Evolutionary conservation across 1,139 yeast species (phyloP), one percentile per base, ranked within the genome.

Genomic region (Magnusiomyces clavatus): DNA sequence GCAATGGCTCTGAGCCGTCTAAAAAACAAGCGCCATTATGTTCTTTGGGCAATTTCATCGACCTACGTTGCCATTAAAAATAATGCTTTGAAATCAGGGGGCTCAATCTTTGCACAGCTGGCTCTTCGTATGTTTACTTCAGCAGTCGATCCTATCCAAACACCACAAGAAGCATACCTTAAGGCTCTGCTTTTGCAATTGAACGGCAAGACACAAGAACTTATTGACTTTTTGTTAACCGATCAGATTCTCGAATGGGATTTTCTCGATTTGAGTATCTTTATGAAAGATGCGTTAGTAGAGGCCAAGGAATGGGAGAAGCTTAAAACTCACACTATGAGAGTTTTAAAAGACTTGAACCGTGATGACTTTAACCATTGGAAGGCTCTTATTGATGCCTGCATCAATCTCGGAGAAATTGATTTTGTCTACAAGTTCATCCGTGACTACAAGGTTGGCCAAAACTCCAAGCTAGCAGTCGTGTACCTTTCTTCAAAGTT

Each of bases 141-240:
- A 38, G 65, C 68, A 16, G 60, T 73, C 20, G 65, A 68, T 39
- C 82, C 85, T 1, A 64, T 71, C 42, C 60, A 64, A 39, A 70
- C 69, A 24, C 76, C 83, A 12, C 89, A 84, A 57, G 89, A 86
- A 55, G 68, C 76, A 2, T 86, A 66, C 57, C 76, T 86, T 1
- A 71, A 75, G 50, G 79, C 77, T 0, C 67, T 74, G 53, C 70
- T 84, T 6, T 63, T 79, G 49, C 61, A 68, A 34, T 59, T 70
- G 19, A 68, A 67, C 51, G 70, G 67, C 1, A 60, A 71, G 6
- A 52, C 59, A 34, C 65, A 63, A 0, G 66, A 68, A 20, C 67
- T 76, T 48, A 60, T 66, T 2, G 60, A 62, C 4, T 70, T 71
- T 44, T 59, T 74, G 31, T 59, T 56, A 12, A 61, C 64, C 36